These are phyloP conservation scores for Chenopodium quinoa DNA, from an alignment of 148 eudicot species.

Conservation along the genomic window DNA sequence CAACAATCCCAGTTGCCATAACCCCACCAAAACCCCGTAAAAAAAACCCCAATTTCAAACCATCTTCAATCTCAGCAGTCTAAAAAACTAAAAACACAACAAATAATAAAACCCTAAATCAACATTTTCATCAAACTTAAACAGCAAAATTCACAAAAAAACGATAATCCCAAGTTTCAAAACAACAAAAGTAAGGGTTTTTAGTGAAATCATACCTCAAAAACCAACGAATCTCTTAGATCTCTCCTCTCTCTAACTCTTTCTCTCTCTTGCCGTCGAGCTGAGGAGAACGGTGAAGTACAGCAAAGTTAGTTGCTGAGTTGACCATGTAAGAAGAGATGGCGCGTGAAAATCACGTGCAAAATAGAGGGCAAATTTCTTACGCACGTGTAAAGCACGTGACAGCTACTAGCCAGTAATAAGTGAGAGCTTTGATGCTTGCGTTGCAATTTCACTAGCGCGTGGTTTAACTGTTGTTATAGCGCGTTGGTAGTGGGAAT, in stretches of 20 bases:
- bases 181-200: not conserved
- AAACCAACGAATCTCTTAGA: not conserved
- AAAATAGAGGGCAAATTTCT: not conserved
- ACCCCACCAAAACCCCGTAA: slow-evolving; percentile 3
- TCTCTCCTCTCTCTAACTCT: not conserved
- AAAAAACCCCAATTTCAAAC: slow-evolving; percentile 11
- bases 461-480: not conserved
- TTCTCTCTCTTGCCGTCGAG: not conserved
- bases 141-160: not conserved
- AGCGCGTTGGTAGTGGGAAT: not conserved
- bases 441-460: not conserved
- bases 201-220: slow-evolving; percentile 10
- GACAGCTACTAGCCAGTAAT: not conserved
- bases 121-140: not conserved
- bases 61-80: slow-evolving; percentile 11
- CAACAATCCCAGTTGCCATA: slow-evolving; percentile 27
- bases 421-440: not conserved
- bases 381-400: not conserved
- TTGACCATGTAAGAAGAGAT: not conserved
- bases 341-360: slow-evolving; percentile 1
- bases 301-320: not conserved
- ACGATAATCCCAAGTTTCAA: too few relatives aligned
- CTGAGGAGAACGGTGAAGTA: slow-evolving; percentile 16
- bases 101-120: slow-evolving; percentile 6
- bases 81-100: not conserved